These are phyloP conservation scores for Aspergillus unguis DNA, from an alignment of 2,329 filamentous ascomycete genomes.

Conservation along the genomic window DNA sequence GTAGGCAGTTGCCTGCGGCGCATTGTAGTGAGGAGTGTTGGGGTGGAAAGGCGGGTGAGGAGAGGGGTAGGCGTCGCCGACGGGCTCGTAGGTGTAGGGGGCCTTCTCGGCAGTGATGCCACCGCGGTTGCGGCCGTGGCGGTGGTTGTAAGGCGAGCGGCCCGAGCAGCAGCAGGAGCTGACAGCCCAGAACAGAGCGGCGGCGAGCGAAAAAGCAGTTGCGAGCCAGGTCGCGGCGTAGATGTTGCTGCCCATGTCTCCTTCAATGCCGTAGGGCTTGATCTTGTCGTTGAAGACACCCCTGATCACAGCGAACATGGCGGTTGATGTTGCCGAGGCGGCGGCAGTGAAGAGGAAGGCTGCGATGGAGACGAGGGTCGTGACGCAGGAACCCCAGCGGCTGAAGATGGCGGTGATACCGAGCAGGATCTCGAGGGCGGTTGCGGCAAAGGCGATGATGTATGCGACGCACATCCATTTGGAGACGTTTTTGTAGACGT, in stretches of 20 bases:
- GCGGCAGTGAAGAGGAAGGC: constrained; percentile 58
- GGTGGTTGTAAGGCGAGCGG: constrained; percentile 48
- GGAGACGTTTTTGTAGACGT: constrained; percentile 68
- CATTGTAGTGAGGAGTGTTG: constrained; percentile 27
- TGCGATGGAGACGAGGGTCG: constrained; percentile 67
- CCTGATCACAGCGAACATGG: constrained; percentile 67
- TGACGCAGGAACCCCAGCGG: constrained; percentile 75
- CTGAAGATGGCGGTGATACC: constrained; percentile 82
- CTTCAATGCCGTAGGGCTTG: constrained; percentile 67
- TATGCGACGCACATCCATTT: constrained; percentile 84
- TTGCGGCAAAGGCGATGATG: constrained; percentile 67
- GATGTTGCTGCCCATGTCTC: constrained; percentile 65
- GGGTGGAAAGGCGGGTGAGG: constrained; percentile 23
- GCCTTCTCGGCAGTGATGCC: constrained; percentile 57
- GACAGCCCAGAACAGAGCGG: constrained; percentile 85
- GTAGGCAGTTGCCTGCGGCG: constrained; percentile 31
- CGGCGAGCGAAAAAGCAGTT: constrained; percentile 70
- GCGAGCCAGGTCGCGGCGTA: constrained; percentile 75
- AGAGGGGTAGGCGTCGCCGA: constrained; percentile 32
- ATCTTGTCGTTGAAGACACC: constrained; percentile 65
- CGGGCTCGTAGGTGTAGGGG: constrained; percentile 59
- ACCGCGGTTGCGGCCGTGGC: constrained; percentile 36
- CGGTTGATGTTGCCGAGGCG: constrained; percentile 70
- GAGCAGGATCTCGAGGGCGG: constrained; percentile 68
- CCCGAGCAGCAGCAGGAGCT: constrained; percentile 89